A percentile compares a stretch with the other conserved stretches of the same genome.
Conservation (phyloP, 23 red algal species). For the Gracilariopsis chorda region DNA sequence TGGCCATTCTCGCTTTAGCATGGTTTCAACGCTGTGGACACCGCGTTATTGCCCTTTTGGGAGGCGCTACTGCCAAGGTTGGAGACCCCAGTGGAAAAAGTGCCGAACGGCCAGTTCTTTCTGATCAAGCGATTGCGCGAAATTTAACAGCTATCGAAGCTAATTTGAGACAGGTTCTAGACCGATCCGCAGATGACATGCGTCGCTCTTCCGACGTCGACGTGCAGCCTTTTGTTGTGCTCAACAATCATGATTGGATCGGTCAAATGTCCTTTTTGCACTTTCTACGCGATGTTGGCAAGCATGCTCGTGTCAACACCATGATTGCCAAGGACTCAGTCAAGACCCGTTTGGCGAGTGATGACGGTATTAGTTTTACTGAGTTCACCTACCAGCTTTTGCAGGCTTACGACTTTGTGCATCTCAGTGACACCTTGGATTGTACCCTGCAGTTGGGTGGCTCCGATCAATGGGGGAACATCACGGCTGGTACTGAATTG, state of each 20-base stretch:
- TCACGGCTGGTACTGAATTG: constrained; percentile 88
- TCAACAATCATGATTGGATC: constrained; percentile 97
- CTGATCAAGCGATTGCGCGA: constrained; percentile 40
- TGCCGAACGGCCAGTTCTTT: constrained; percentile 75
- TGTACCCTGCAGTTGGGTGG: constrained; percentile 84
- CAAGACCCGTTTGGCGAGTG: constrained; percentile 65
- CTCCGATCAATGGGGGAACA: constrained; percentile 99
- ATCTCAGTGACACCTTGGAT: constrained; percentile 55
- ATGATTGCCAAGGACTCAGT: constrained; percentile 96
- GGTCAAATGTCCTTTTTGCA: constrained; percentile 82
- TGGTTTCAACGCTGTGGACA: constrained; percentile 95
- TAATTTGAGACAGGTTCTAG: constrained; percentile 57
- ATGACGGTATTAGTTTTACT: constrained; percentile 96
- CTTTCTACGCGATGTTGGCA: constrained; percentile 96
- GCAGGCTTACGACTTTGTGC: constrained; percentile 95
- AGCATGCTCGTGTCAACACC: constrained; percentile 82
- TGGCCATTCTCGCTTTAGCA: constrained; percentile 81
- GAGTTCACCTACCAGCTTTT: constrained; percentile 99
- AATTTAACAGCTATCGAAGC: constrained; percentile 58
- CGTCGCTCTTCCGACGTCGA: background rate
- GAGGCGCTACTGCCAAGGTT: constrained; percentile 86
- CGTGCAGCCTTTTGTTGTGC: constrained; percentile 52
- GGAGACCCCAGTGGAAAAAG: constrained; percentile 95
- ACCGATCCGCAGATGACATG: background rate
- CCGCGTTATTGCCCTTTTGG: constrained; percentile 71